These are phyloP conservation scores for Fusarium gaditjirri DNA, from an alignment of 2,329 filamentous ascomycete species.

Conservation along the genomic window DNA sequence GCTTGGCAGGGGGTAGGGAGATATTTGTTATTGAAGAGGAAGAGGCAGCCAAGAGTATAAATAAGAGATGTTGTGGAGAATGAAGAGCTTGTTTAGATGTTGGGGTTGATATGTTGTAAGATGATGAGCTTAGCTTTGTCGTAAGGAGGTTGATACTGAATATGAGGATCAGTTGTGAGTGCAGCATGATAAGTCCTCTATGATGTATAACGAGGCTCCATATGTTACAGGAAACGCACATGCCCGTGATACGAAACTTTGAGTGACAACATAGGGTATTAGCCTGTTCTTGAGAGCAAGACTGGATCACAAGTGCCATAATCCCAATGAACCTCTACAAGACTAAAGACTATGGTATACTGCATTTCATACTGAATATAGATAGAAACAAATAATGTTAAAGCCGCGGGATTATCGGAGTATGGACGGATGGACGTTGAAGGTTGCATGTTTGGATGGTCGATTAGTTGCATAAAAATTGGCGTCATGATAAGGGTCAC, in stretches of 20 bases:
- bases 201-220: neutral
- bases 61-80: constrained; percentile 1
- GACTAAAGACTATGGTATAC: neutral
- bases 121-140: neutral
- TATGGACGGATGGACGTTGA: neutral
- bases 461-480: constrained; percentile 8
- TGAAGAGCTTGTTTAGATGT: constrained; percentile 1
- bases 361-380: neutral
- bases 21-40: constrained; percentile 11
- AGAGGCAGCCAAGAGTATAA: constrained; percentile 33
- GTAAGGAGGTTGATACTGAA: neutral
- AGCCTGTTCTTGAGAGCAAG: neutral
- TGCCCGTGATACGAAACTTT: neutral
- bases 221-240: neutral
- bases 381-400: neutral
- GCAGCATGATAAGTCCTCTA: neutral
- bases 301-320: neutral
- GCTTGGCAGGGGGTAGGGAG: constrained; percentile 23
- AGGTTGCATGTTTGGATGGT: neutral
- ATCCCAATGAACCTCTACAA: neutral
- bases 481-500: constrained; percentile 18
- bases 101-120: neutral
- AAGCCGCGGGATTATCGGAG: neutral
- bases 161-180: neutral
- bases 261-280: neutral